A percentile compares a stretch with the other conserved stretches of the same genome.
These are phyloP conservation scores for Myrmaecium sp. DNA, from an alignment of 2,329 filamentous ascomycete species.

Conservation along the genomic window DNA sequence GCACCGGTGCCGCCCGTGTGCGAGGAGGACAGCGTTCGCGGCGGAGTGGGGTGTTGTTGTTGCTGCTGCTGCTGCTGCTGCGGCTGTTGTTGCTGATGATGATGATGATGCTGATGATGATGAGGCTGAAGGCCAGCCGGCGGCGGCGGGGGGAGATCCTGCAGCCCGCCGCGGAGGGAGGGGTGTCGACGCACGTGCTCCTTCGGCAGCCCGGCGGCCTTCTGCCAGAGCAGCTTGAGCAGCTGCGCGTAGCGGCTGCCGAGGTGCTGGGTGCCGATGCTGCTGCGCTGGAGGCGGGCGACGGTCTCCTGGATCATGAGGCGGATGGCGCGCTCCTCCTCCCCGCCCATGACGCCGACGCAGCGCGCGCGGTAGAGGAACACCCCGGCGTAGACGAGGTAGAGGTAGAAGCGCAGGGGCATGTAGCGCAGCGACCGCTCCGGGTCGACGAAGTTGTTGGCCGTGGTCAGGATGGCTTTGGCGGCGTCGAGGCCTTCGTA, in stretches of 20 bases:
- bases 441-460: conserved; percentile 32
- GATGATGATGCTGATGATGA: not conserved
- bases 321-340: conserved; percentile 29
- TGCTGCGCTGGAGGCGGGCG: conserved; percentile 25
- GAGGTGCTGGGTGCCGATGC: conserved; percentile 26
- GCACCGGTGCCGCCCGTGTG: conserved; percentile 1
- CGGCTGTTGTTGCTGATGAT: conserved; percentile 10
- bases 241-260: conserved; percentile 30
- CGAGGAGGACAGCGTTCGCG: not conserved
- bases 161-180: not conserved
- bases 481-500: conserved; percentile 33
- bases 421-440: conserved; percentile 30
- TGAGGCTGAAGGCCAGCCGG: not conserved
- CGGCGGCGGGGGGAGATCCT: too few relatives aligned
- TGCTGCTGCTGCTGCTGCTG: conserved; percentile 5
- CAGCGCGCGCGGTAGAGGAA: conserved; percentile 32
- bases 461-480: conserved; percentile 31
- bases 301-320: conserved; percentile 31
- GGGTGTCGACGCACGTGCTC: not conserved
- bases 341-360: conserved; percentile 28
- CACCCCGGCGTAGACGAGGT: conserved; percentile 31
- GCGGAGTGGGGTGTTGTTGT: conserved; percentile 3
- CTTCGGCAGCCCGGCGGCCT: conserved; percentile 21
- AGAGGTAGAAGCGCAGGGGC: conserved; percentile 32
- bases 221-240: conserved; percentile 30